Percentiles rank a stretch among this genome's conserved stretches.
These are phyloP conservation scores for Huntiella abstrusa DNA, from an alignment of 2,329 filamentous ascomycete genomes.

Conservation along the genomic window DNA sequence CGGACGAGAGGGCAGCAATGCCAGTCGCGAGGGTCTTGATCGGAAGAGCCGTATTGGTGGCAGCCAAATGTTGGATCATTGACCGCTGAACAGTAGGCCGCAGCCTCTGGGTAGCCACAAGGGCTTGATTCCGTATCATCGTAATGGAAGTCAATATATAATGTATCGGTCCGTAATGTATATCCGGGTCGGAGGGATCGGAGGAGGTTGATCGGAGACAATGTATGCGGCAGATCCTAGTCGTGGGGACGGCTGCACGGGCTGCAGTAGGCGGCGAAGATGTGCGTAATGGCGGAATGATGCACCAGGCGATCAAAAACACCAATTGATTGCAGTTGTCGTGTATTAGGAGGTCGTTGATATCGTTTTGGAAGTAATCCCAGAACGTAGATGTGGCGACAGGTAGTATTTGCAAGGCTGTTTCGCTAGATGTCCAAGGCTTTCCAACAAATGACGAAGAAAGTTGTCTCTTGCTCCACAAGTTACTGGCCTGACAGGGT, in stretches of 20 bases:
- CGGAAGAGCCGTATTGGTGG: slow-evolving; percentile 5
- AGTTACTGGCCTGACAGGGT: not conserved
- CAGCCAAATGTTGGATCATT: slow-evolving; percentile 9
- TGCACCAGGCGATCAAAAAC: too few relatives aligned
- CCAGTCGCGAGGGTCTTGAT: slow-evolving; percentile 3
- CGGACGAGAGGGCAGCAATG: slow-evolving; percentile 3
- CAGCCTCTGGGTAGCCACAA: slow-evolving; percentile 9
- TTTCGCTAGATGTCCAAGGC: slow-evolving; percentile 1
- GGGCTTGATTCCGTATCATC: slow-evolving; percentile 10
- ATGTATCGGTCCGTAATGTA: not conserved
- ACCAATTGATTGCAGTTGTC: too few relatives aligned
- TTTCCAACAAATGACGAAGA: slow-evolving; percentile 1
- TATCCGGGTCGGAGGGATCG: not conserved
- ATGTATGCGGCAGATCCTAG: not conserved
- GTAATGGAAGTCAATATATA: not conserved
- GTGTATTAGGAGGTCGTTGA: too few relatives aligned
- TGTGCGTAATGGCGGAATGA: too few relatives aligned
- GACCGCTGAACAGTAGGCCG: slow-evolving; percentile 7
- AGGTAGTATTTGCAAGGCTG: not conserved
- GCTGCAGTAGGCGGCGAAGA: not conserved
- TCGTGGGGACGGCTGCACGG: not conserved
- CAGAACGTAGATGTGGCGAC: not conserved
- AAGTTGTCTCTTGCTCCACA: slow-evolving; percentile 1
- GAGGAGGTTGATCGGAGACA: not conserved
- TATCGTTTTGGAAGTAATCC: too few relatives aligned